Conservation (phyloP, 83 land plant species). For the Thuja plicata region DNA sequence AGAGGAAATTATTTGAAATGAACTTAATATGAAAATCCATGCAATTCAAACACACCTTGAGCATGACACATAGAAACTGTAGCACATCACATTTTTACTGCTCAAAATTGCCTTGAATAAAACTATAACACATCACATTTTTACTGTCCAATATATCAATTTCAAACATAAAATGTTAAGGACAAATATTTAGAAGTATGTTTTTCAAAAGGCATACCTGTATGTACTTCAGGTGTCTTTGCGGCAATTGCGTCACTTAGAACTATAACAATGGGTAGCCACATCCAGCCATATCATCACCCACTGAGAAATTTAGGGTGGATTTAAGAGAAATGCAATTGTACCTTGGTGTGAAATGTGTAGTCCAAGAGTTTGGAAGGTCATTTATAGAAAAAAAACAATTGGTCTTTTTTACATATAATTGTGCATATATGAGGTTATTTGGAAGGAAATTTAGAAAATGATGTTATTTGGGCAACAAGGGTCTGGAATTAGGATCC, state of each 20-base stretch:
- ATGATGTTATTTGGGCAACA: too few species aligned
- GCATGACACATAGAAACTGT: background rate
- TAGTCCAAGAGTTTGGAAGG: too few species aligned
- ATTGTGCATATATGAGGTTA: too few species aligned
- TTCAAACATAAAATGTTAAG: background rate
- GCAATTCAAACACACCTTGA: background rate
- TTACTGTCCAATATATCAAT: background rate
- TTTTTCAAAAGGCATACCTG: conserved; percentile 35
- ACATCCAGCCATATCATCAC: too few species aligned
- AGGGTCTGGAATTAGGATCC: too few species aligned
- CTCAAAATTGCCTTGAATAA: background rate
- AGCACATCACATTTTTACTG: background rate
- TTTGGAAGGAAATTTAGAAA: too few species aligned
- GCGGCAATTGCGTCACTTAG: conserved; percentile 91
- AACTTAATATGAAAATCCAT: background rate
- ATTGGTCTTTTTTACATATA: too few species aligned
- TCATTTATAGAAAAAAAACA: too few species aligned
- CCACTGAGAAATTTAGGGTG: too few species aligned
- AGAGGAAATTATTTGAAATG: background rate
- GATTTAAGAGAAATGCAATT: too few species aligned
- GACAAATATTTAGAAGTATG: background rate
- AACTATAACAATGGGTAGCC: conserved; percentile 69
- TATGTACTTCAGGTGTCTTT: conserved; percentile 70
- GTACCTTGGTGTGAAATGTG: too few species aligned
- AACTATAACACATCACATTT: too few species aligned